phyloP scores from a whole-genome alignment of 345 rosid species.

The Chamaenerion angustifolium region DNA sequence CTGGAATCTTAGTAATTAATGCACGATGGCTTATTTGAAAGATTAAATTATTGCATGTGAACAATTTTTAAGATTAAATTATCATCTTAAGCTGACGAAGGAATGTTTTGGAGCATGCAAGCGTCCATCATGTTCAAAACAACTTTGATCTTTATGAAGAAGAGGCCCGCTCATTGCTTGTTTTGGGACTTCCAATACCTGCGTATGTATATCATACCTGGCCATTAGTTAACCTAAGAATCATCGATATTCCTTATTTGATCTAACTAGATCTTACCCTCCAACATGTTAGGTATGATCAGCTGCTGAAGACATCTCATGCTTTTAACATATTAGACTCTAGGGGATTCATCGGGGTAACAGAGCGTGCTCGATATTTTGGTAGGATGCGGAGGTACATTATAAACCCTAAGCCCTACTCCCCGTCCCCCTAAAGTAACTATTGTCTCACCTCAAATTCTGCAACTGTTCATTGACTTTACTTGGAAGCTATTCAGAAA shows the following conservation, averaged over 20 bases:
- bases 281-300: slow-evolving; percentile 86
- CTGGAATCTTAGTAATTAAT: neutral
- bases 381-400: slow-evolving; percentile 87
- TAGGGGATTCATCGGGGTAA: slow-evolving; percentile 88
- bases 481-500: neutral
- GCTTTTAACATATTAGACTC: slow-evolving; percentile 86
- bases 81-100: neutral
- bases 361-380: slow-evolving; percentile 97
- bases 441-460: too few species aligned
- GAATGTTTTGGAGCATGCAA: slow-evolving; percentile 53
- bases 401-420: too few species aligned
- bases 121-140: slow-evolving; percentile 63
- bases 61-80: neutral
- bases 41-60: neutral
- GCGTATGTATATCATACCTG: slow-evolving; percentile 48
- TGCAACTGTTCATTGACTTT: neutral
- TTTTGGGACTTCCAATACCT: slow-evolving; percentile 76
- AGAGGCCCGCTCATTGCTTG: slow-evolving; percentile 82
- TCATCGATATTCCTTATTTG: slow-evolving; percentile 10
- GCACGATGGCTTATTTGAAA: neutral
- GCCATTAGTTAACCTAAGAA: neutral
- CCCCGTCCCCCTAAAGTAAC: too few species aligned
- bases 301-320: slow-evolving; percentile 93
- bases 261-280: slow-evolving; percentile 28
- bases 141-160: slow-evolving; percentile 84